A percentile compares a stretch with the other conserved stretches of the same genome.
Evolutionary conservation across 148 eudicot species (phyloP).

Genomic region (Rhododendron molle): DNA sequence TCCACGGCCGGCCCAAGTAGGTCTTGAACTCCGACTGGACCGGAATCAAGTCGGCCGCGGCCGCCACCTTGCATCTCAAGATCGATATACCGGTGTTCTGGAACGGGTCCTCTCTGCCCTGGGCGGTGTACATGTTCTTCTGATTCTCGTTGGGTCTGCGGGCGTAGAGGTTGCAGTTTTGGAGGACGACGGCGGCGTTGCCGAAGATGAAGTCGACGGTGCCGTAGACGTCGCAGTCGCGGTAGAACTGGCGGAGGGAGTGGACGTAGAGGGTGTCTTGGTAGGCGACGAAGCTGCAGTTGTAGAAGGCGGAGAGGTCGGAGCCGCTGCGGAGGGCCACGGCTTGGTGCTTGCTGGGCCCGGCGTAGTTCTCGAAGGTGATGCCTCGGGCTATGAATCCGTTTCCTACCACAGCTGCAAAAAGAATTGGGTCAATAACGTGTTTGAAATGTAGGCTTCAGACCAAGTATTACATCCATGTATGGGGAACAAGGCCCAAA

Average conservation of each 20-base stretch:
- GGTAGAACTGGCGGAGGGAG: slow-evolving; percentile 80
- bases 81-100: slow-evolving; percentile 89
- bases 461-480: background rate
- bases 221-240: slow-evolving; percentile 87
- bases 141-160: slow-evolving; percentile 55
- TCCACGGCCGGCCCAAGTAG: slow-evolving; percentile 84
- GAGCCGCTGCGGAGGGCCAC: slow-evolving; percentile 72
- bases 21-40: slow-evolving; percentile 35
- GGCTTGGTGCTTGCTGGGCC: slow-evolving; percentile 82
- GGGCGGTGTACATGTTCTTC: slow-evolving; percentile 79
- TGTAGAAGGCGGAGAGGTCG: slow-evolving; percentile 79
- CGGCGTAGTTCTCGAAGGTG: slow-evolving; percentile 81
- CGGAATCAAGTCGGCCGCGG: slow-evolving; percentile 62
- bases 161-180: slow-evolving; percentile 67
- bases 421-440: background rate
- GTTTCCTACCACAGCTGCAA: slow-evolving; percentile 66
- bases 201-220: slow-evolving; percentile 93
- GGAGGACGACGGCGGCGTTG: slow-evolving; percentile 87
- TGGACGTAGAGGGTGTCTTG: slow-evolving; percentile 92
- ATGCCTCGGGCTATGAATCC: slow-evolving; percentile 88
- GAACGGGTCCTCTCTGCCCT: slow-evolving; percentile 80
- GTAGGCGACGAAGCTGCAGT: slow-evolving; percentile 77
- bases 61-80: slow-evolving; percentile 50
- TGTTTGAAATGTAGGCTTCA: background rate
- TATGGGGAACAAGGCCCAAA: background rate